Percentiles rank a stretch among this genome's conserved stretches.
These are phyloP conservation scores for Vanilla planifolia DNA, from an alignment of 106 monocot genomes.

Conservation along the genomic window DNA sequence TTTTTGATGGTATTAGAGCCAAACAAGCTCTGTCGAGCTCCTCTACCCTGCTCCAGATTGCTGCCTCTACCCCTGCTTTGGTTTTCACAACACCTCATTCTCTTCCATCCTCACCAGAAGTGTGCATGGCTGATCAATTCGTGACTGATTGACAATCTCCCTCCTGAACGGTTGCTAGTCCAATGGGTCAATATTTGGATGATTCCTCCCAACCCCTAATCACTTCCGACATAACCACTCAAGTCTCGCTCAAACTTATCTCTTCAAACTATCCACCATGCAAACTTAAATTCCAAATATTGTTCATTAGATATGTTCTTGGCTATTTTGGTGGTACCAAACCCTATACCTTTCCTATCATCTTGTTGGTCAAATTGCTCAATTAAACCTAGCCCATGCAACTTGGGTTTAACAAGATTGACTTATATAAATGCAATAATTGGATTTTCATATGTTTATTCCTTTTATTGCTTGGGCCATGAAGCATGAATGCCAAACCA, in stretches of 20 bases:
- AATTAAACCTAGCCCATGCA: too few species aligned
- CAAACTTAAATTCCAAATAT: conserved; percentile 6
- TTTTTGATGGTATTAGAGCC: too few species aligned
- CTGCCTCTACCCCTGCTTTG: too few species aligned
- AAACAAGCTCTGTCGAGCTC: too few species aligned
- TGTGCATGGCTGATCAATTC: too few species aligned
- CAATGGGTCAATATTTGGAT: too few species aligned
- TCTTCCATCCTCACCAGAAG: too few species aligned
- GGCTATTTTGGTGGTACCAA: conserved; percentile 10
- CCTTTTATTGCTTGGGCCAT: conserved; percentile 1
- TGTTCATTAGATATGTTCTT: conserved; percentile 9
- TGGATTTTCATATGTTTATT: background rate
- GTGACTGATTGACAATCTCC: too few species aligned
- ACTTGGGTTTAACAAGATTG: conserved; percentile 8
- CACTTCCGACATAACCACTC: background rate
- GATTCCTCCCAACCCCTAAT: background rate
- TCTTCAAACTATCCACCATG: conserved; percentile 12
- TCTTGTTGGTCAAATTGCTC: too few species aligned
- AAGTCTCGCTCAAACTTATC: conserved; percentile 2
- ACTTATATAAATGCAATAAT: conserved; percentile 9
- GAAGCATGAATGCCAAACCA: conserved; percentile 5
- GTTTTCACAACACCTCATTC: too few species aligned
- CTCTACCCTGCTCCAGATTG: too few species aligned
- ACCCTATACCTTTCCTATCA: background rate
- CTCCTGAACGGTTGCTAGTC: too few species aligned